Evolutionary conservation across 345 rosid genomes (phyloP).

Genomic region (Eutrema yunnanense): DNA sequence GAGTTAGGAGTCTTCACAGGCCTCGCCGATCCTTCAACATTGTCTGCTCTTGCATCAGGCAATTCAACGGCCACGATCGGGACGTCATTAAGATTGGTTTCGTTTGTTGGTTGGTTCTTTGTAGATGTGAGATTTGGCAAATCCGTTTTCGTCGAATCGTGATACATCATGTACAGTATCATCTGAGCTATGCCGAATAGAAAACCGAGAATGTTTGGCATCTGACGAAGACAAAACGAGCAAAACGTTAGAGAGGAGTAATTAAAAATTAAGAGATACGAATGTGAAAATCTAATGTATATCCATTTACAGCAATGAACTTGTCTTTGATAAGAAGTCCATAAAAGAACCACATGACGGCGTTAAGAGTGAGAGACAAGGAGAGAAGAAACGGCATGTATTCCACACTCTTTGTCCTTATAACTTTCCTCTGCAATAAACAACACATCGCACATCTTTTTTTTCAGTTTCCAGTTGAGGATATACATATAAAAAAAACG

Average conservation of each 20-base stretch:
- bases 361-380: constrained; percentile 61
- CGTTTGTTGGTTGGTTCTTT: constrained; percentile 4
- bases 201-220: constrained; percentile 24
- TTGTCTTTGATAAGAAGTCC: constrained; percentile 62
- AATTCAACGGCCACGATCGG: constrained; percentile 17
- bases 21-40: background rate
- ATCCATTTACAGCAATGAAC: constrained; percentile 54
- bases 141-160: constrained; percentile 24
- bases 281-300: background rate
- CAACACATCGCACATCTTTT: background rate
- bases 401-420: constrained; percentile 78
- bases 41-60: background rate
- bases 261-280: background rate
- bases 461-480: background rate
- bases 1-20: background rate
- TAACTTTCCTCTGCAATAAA: constrained; percentile 55
- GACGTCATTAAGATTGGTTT: background rate
- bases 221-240: background rate
- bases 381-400: constrained; percentile 82
- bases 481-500: background rate
- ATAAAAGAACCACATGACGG: constrained; percentile 83
- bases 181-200: constrained; percentile 60
- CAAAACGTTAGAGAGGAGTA: background rate
- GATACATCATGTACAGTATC: constrained; percentile 59
- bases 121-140: constrained; percentile 3